A percentile compares a stretch with the other conserved stretches of the same genome.
Conservation (phyloP, 805 yeast species). For the Candida pini region DNA sequence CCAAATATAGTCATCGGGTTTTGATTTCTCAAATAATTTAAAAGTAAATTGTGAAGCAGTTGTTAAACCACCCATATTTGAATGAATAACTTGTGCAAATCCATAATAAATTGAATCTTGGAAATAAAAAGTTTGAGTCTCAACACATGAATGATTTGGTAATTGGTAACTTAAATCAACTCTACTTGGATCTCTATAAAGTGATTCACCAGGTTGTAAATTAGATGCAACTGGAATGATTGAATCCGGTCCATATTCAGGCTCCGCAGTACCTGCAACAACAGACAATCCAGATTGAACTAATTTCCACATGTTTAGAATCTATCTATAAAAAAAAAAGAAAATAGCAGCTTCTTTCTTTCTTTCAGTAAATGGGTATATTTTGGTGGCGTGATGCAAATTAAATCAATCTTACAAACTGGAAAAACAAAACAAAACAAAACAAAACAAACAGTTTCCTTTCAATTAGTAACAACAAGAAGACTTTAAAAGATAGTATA, state of each 20-base stretch:
- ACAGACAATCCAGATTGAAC: constrained; percentile 54
- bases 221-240: constrained; percentile 68
- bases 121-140: constrained; percentile 91
- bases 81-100: constrained; percentile 91
- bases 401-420: not conserved
- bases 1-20: constrained; percentile 64
- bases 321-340: too few relatives aligned
- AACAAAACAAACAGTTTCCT: not conserved
- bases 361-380: not conserved
- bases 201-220: constrained; percentile 49
- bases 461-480: too few relatives aligned
- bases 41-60: constrained; percentile 93
- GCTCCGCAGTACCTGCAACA: constrained; percentile 95
- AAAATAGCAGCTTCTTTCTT: too few relatives aligned
- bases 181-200: constrained; percentile 52
- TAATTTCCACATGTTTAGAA: constrained; percentile 27
- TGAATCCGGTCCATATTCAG: constrained; percentile 91
- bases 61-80: constrained; percentile 82
- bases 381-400: not conserved
- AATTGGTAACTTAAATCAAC: constrained; percentile 71
- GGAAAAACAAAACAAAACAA: not conserved
- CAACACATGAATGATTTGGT: constrained; percentile 85
- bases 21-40: constrained; percentile 56
- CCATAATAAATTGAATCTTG: constrained; percentile 63
- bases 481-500: not conserved